Base-by-base conservation (phyloP, 768 basidiomycete genomes). In the Termitomyces sp. region DNA sequence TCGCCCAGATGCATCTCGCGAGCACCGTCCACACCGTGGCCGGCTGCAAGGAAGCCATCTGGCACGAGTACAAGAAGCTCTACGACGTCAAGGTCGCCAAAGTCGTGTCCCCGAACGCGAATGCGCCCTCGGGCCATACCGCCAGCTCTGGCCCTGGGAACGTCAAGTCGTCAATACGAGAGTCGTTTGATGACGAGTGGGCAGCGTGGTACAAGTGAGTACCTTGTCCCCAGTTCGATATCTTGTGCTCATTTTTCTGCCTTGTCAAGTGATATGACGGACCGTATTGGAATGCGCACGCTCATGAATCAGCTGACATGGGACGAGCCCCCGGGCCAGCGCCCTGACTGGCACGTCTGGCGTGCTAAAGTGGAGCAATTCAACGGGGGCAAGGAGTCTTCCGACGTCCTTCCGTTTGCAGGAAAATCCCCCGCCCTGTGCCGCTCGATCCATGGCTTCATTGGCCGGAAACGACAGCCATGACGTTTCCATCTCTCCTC, bases 1-100 rank as follows among this genome's bases (percentile, higher is more conserved):
- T 79, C 72, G 76, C 76, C n/a, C 71, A 78, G 28, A 85, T 91
- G 80, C 88, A 90, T 66, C 74, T 91, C 10, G 82, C 81, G 13
- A 80, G 78, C 59, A 79, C 74, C 28, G 79, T 90, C 9, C 76
- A 74, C 32, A 80, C 79, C 20, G 76, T 90, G 26, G 64, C 68
- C 26, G 81, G 78, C 16, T 90, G 87, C 72, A 88, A 88, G 64
- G 86, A 87, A 41, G 81, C 85, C 20, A 81, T 92, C 41, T 87
- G 81, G 81, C 68, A 70, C 22, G 85, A 85, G 66, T 90, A 88
- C 66, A 70, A 80, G 46, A 73, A 71, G 54, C 67, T 87, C 2
- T 78, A 75, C 43, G 74, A 74, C 26, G 60, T 62, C 6, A 54
- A 32, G 18, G 56, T 41, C 38, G 59, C 50, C 63, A 65, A 61